Conservation (phyloP, 805 yeast genomes). For the Candida michaelii region DNA sequence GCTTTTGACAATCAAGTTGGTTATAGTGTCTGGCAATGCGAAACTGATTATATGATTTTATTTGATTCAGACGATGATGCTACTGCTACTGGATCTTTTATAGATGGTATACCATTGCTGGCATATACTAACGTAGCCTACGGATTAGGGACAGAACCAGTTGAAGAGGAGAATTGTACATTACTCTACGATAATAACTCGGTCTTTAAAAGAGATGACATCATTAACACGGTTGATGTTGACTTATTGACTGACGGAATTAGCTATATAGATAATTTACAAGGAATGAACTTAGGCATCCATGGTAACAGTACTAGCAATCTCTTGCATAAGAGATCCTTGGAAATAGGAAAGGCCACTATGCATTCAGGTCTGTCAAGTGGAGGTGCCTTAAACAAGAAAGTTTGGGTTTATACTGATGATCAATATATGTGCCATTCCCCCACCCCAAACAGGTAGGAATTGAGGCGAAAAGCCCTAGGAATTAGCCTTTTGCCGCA, state of each 20-base stretch:
- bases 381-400: background rate
- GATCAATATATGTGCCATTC: constrained; percentile 1
- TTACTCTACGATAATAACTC: background rate
- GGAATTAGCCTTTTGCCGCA: too few species aligned
- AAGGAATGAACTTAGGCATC: background rate
- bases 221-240: background rate
- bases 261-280: background rate
- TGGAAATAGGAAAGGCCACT: background rate
- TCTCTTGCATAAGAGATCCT: background rate
- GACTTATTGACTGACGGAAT: constrained; percentile 2
- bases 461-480: too few species aligned
- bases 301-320: background rate
- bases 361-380: constrained; percentile 1
- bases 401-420: background rate
- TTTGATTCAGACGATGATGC: constrained; percentile 1
- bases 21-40: constrained; percentile 1
- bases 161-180: constrained; percentile 1
- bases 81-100: background rate
- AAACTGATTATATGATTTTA: constrained; percentile 1
- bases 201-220: background rate
- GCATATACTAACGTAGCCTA: constrained; percentile 1
- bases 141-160: background rate
- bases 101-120: background rate
- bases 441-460: background rate
- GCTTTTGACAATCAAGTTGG: background rate